Evolutionary conservation across 495 filamentous ascomycete genomes (phyloP).

Genomic region (Echria macrotheca): DNA sequence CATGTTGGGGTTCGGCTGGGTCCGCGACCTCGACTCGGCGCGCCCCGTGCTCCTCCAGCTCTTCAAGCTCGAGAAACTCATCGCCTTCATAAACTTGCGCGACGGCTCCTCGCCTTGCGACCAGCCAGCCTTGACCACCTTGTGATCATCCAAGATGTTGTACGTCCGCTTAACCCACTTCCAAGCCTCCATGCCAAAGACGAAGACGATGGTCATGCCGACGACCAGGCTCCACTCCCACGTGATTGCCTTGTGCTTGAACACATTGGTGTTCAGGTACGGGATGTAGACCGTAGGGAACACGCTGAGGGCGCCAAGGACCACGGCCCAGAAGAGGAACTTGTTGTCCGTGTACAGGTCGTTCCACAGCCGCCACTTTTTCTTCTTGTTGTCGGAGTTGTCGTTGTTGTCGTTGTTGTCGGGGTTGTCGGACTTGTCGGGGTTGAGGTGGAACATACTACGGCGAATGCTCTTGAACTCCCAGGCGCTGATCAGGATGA

Average conservation of each 20-base stretch:
- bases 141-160: constrained; percentile 39
- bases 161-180: constrained; percentile 55
- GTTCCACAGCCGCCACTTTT: too few relatives aligned
- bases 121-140: constrained; percentile 35
- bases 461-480: constrained; percentile 69
- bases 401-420: constrained; percentile 61
- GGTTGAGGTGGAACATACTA: constrained; percentile 63
- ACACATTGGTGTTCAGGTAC: constrained; percentile 59
- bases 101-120: constrained; percentile 39
- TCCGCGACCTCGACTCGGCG: constrained; percentile 19
- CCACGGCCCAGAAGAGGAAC: constrained; percentile 70
- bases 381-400: constrained; percentile 55
- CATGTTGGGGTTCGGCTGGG: constrained; percentile 13
- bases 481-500: constrained; percentile 68
- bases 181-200: constrained; percentile 61
- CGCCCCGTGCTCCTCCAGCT: constrained; percentile 35
- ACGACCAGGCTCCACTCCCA: constrained; percentile 69
- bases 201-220: constrained; percentile 55
- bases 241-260: constrained; percentile 66
- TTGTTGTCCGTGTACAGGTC: too few relatives aligned
- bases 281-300: constrained; percentile 75
- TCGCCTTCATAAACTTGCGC: constrained; percentile 27
- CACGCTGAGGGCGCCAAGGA: constrained; percentile 59
- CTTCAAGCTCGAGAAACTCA: constrained; percentile 39
- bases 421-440: constrained; percentile 44